These are phyloP conservation scores for Elaeagnus macrophylla DNA, from an alignment of 306 rosid genomes.

Conservation along the genomic window DNA sequence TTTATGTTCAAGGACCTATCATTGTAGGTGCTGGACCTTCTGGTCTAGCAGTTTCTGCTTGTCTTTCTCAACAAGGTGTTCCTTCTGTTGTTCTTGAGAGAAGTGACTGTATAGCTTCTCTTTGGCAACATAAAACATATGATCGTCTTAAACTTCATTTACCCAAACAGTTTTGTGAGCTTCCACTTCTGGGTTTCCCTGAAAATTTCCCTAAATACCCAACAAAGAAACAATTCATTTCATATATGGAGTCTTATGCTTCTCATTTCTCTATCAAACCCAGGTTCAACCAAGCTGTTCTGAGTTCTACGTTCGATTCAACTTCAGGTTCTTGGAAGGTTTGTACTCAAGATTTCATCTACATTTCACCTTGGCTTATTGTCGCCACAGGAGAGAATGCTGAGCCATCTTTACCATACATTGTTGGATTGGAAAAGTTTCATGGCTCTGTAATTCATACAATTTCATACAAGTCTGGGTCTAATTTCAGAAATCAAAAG, in stretches of 20 bases:
- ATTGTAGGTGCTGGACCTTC: constrained; percentile 64
- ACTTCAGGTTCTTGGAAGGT: constrained; percentile 43
- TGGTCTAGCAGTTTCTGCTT: constrained; percentile 51
- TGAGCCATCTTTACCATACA: constrained; percentile 54
- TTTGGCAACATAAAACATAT: constrained; percentile 54
- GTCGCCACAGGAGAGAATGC: constrained; percentile 95
- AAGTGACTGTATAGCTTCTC: constrained; percentile 47
- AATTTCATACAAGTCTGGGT: constrained; percentile 55
- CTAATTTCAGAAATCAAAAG: constrained; percentile 34
- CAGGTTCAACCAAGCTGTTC: constrained; percentile 52
- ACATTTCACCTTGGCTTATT: constrained; percentile 61
- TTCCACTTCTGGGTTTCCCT: constrained; percentile 64
- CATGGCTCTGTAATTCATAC: constrained; percentile 47
- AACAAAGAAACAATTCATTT: constrained; percentile 55
- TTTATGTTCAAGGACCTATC: constrained; percentile 50
- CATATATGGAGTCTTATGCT: constrained; percentile 76
- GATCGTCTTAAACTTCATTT: constrained; percentile 63
- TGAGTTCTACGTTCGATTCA: constrained; percentile 37
- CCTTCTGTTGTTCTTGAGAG: constrained; percentile 40
- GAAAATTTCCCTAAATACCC: constrained; percentile 68
- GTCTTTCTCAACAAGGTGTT: constrained; percentile 37
- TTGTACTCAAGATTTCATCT: constrained; percentile 29
- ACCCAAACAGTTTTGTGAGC: constrained; percentile 67
- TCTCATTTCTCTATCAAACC: constrained; percentile 51
- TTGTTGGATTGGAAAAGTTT: constrained; percentile 51